These are phyloP conservation scores for Suillus hirtellus DNA, from an alignment of 768 basidiomycete species.

Conservation along the genomic window DNA sequence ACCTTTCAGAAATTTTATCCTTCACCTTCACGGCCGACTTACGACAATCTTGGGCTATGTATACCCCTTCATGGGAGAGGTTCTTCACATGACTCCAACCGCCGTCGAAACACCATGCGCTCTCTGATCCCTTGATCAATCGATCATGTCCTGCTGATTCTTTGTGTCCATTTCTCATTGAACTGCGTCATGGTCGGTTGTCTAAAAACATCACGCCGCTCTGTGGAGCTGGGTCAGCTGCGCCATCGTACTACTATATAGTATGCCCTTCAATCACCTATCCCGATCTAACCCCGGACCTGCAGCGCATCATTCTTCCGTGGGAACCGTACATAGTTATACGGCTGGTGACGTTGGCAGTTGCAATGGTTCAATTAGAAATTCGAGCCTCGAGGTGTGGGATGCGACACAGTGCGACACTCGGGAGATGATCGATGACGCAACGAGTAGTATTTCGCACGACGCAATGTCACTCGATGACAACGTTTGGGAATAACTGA, in stretches of 20 bases:
- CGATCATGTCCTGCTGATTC: background rate
- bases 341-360: no score
- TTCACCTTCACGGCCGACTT: constrained; percentile 4
- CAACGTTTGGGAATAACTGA: background rate
- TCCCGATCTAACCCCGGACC: background rate
- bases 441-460: background rate
- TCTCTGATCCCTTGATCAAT: background rate
- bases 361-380: background rate
- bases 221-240: background rate
- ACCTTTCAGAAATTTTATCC: background rate
- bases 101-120: background rate
- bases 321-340: background rate
- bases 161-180: background rate
- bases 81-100: background rate
- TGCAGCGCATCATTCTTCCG: background rate
- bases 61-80: constrained; percentile 1
- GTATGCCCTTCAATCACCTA: no score
- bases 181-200: background rate
- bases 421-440: background rate
- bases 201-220: background rate
- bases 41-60: background rate
- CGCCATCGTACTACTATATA: background rate
- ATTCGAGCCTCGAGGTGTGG: background rate
- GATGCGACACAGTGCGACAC: background rate
- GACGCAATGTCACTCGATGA: background rate